Evolutionary conservation across 768 basidiomycete genomes (phyloP).

Genomic region (Hirschioporus abietinus): DNA sequence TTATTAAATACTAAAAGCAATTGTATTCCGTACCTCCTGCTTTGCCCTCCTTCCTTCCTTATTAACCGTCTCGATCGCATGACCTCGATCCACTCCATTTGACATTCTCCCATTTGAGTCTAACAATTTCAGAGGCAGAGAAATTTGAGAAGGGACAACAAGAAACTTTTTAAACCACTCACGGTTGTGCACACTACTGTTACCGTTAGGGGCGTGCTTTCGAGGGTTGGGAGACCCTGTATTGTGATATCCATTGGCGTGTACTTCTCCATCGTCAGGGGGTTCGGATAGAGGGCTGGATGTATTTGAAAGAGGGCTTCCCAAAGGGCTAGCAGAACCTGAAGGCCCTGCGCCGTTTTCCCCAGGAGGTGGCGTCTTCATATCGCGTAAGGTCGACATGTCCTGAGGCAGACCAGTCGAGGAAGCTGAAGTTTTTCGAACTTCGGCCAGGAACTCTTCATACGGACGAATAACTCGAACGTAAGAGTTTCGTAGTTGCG

Average conservation of each 20-base stretch:
- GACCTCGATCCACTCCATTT: background rate
- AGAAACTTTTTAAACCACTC: background rate
- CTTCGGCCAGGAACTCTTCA: constrained; percentile 81
- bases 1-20: background rate
- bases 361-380: constrained; percentile 17
- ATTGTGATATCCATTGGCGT: constrained; percentile 41
- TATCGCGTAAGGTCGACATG: constrained; percentile 9
- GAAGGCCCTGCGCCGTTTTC: constrained; percentile 9
- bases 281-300: constrained; percentile 79
- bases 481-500: constrained; percentile 88
- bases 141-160: background rate
- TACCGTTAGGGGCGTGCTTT: constrained; percentile 6
- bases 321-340: constrained; percentile 46
- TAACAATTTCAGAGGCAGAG: background rate
- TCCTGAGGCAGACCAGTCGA: constrained; percentile 28
- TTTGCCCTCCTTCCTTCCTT: background rate
- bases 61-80: background rate
- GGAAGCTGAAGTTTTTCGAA: constrained; percentile 39
- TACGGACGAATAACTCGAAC: constrained; percentile 91
- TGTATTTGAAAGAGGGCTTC: constrained; percentile 69
- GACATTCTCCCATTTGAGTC: background rate
- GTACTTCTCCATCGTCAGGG: constrained; percentile 68
- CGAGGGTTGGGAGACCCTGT: constrained; percentile 11
- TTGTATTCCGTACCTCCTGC: constrained; percentile 34
- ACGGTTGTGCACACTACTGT: background rate